Base-by-base conservation (phyloP, 108 stramenopile species). In the Skeletonema marinoi region DNA sequence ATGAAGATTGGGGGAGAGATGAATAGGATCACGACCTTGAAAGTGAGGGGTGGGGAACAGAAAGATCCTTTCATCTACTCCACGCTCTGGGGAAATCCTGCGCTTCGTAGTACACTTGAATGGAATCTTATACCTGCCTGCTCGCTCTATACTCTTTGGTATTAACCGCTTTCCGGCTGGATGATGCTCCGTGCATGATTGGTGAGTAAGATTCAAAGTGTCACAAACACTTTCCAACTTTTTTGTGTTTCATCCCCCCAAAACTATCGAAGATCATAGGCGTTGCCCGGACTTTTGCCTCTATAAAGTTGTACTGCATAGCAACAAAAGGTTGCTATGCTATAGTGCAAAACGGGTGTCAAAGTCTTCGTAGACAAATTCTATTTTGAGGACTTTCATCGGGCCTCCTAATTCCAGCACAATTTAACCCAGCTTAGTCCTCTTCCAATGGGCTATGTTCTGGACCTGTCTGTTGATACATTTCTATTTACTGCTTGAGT, bases 181-280 rank as follows among this genome's bases (percentile, higher is more conserved):
- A 89, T 77, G 67, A 73, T 12, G 61, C 92, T 25, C 38, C 66
- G 30, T 65, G 71, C n/a, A 51, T 85, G 70, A 88, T 91, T 25
- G 81, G 78, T 59, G 70, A 77, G 54, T 60, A 56, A 16, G 19
- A 4, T 46, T n/a, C 44, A 46, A 46, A n/a, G 4, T 36, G 36
- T 36, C 12, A 13, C 13, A 10, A 42, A 42, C 36, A 36, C 36
- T 6, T 36, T 6, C 3, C 41, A 42, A 42, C 41, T 42, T 42
- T 0, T 51, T 51, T 51, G 4, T 51, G 10, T 3, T 21, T 3
- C 13, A 65, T 19, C n/a, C 21, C 9, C 8, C 8, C 39, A 39
- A 39, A 41, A 41, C 11, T 11, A 66, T 58, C 58, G 51, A 63
- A 62, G 73, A 61, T 13, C 61, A 60, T 63, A 71, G 59, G 70